These are phyloP conservation scores for Ogataea trehalophila DNA, from an alignment of 805 yeast genomes.

Conservation along the genomic window DNA sequence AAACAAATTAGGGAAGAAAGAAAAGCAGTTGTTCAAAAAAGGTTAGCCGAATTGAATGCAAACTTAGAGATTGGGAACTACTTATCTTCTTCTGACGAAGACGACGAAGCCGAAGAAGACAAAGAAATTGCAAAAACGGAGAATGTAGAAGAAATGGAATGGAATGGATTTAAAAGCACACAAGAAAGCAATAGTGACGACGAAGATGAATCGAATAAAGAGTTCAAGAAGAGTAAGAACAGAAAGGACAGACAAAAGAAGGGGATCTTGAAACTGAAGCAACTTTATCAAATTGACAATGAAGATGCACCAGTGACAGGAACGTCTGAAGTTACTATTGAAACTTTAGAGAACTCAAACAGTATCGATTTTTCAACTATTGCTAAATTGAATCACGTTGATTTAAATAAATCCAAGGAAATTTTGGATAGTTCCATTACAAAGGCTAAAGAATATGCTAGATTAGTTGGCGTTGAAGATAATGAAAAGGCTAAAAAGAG, in stretches of 20 bases:
- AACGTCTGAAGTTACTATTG: slow-evolving; percentile 50
- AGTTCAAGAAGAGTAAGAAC: background rate
- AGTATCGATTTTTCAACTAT: slow-evolving; percentile 31
- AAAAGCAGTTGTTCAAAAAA: slow-evolving; percentile 58
- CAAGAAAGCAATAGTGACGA: slow-evolving; percentile 13
- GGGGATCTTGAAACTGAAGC: slow-evolving; percentile 45
- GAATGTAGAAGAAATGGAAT: slow-evolving; percentile 24
- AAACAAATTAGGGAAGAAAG: slow-evolving; percentile 66
- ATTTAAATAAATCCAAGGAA: slow-evolving; percentile 60
- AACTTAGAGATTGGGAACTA: slow-evolving; percentile 28
- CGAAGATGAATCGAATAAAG: slow-evolving; percentile 8
- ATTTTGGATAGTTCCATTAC: slow-evolving; percentile 70
- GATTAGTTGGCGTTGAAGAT: slow-evolving; percentile 50
- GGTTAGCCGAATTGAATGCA: slow-evolving; percentile 53
- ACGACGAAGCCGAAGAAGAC: slow-evolving; percentile 30
- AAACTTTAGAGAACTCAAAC: slow-evolving; percentile 46
- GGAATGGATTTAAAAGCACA: slow-evolving; percentile 38
- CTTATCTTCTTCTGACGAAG: slow-evolving; percentile 7
- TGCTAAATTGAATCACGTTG: slow-evolving; percentile 67
- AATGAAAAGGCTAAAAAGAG: slow-evolving; percentile 24
- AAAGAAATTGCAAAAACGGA: slow-evolving; percentile 14
- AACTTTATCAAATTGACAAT: slow-evolving; percentile 34
- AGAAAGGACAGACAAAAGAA: slow-evolving; percentile 8
- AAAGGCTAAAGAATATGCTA: slow-evolving; percentile 81
- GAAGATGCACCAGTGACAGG: slow-evolving; percentile 38